Evolutionary conservation across 2,329 filamentous ascomycete genomes (phyloP).

Genomic region (Pleomassaria siparia): DNA sequence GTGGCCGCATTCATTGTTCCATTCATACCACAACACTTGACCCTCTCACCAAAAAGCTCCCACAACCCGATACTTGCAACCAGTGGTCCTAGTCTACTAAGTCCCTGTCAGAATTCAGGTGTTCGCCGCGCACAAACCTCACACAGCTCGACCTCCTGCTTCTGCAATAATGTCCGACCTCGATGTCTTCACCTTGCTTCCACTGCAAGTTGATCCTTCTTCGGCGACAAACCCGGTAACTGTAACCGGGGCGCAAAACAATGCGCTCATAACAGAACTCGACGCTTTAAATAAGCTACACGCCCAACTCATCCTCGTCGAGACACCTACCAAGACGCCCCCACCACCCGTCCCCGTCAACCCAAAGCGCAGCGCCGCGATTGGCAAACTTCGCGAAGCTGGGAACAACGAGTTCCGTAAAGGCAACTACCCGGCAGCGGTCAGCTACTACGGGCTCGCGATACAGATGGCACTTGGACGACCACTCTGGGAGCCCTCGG

Average conservation of each 20-base stretch:
- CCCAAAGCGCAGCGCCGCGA: conserved; percentile 84
- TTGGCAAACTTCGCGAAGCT: conserved; percentile 86
- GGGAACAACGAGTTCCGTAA: conserved; percentile 85
- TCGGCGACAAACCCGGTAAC: conserved; percentile 70
- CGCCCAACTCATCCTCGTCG: conserved; percentile 68
- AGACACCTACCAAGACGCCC: conserved; percentile 65
- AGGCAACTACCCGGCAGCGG: conserved; percentile 70
- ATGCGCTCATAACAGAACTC: conserved; percentile 53
- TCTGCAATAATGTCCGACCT: no score
- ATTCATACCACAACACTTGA: no score
- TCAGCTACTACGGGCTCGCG: conserved; percentile 80
- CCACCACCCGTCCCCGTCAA: conserved; percentile 89
- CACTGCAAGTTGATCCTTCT: conserved; percentile 74
- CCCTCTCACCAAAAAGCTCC: no score
- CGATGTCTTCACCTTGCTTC: conserved; percentile 86
- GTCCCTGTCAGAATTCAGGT: no score
- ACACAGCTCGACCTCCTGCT: no score
- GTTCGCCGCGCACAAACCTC: no score
- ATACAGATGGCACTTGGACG: conserved; percentile 84
- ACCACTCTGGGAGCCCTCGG: conserved; percentile 84
- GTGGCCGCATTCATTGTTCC: no score
- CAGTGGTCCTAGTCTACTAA: no score
- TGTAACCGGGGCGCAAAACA: conserved; percentile 41
- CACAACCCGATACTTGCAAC: no score
- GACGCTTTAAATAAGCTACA: conserved; percentile 76